Conservation (phyloP, 441 rosid genomes). For the Isatis lusitanica region DNA sequence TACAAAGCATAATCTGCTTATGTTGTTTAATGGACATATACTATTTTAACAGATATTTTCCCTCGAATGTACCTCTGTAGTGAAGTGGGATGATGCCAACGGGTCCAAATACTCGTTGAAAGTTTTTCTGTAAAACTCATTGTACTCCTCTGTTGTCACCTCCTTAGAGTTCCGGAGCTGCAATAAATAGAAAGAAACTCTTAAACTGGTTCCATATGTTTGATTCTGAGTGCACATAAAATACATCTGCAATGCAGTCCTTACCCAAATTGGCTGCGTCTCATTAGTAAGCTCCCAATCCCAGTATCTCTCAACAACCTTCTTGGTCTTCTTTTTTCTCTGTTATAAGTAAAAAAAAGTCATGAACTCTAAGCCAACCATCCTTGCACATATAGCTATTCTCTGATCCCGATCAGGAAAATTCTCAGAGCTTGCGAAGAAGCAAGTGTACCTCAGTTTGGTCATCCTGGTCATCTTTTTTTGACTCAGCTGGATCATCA, state of each 20-base stretch:
- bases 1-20: background rate
- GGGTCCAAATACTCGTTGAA: constrained; percentile 93
- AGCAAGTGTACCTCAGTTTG: constrained; percentile 53
- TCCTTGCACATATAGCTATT: constrained; percentile 9
- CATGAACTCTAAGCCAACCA: background rate
- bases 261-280: constrained; percentile 94
- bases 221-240: background rate
- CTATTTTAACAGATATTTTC: background rate
- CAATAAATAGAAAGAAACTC: constrained; percentile 19
- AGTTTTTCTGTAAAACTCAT: constrained; percentile 84
- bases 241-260: constrained; percentile 5
- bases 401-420: constrained; percentile 5
- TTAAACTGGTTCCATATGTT: background rate
- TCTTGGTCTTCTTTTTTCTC: constrained; percentile 90
- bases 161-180: constrained; percentile 94
- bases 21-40: background rate
- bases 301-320: constrained; percentile 90
- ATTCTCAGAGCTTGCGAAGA: background rate
- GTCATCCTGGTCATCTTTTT: constrained; percentile 56
- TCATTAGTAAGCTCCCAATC: constrained; percentile 95
- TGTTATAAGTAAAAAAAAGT: constrained; percentile 30
- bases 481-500: constrained; percentile 82
- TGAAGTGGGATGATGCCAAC: constrained; percentile 90
- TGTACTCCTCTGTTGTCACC: constrained; percentile 83
- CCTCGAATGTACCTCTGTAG: constrained; percentile 72